Evolutionary conservation across 441 rosid genomes (phyloP).

Genomic region (Populus tomentosa): DNA sequence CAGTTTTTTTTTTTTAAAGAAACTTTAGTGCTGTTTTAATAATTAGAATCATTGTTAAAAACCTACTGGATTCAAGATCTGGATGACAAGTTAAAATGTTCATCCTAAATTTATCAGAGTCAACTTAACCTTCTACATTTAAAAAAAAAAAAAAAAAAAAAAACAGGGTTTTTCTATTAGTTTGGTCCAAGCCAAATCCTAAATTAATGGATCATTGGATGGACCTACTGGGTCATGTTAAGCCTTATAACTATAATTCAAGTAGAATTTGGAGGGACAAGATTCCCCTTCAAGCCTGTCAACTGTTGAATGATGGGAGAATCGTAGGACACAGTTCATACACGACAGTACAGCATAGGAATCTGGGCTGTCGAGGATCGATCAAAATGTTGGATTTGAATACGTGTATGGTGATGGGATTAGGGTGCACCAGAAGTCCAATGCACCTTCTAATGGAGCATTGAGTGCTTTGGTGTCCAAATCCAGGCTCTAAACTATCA

Average conservation of each 20-base stretch:
- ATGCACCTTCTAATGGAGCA: background rate
- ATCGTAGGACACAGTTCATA: background rate
- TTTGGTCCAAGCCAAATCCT: no score
- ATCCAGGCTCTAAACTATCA: conserved; percentile 9
- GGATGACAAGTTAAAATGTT: no score
- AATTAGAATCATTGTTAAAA: background rate
- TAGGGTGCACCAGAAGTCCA: conserved; percentile 4
- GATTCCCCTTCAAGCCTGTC: background rate
- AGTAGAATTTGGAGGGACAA: background rate
- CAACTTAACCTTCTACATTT: background rate
- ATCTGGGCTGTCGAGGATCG: background rate
- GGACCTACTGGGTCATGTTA: background rate
- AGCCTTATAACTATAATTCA: background rate
- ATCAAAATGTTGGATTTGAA: background rate
- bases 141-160: no score
- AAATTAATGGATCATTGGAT: background rate
- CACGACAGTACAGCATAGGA: background rate
- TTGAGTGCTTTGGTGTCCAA: background rate
- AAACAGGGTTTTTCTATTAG: no score
- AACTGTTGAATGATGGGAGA: background rate
- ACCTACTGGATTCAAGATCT: no score
- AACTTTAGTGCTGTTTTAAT: no score
- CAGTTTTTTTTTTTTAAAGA: no score
- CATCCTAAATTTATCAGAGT: no score
- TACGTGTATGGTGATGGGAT: conserved; percentile 18